Conservation (phyloP, 805 yeast genomes). For the Starmerella tilneyi region DNA sequence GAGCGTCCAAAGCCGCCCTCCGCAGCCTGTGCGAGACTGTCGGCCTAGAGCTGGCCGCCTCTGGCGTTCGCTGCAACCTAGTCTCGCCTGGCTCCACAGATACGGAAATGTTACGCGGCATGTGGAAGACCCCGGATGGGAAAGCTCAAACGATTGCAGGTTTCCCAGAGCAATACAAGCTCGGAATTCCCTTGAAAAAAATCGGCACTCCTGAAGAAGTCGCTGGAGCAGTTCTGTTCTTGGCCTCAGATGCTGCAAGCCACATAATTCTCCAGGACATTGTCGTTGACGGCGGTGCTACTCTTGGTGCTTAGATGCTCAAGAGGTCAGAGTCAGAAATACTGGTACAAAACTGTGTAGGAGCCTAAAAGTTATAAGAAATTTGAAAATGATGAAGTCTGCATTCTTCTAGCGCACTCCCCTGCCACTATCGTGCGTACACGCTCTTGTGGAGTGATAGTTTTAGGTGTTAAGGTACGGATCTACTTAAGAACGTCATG, state of each 20-base stretch:
- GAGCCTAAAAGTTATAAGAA: no score
- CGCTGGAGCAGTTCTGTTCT: conserved; percentile 11
- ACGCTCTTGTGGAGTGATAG: no score
- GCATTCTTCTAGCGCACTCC: no score
- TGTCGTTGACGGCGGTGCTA: conserved; percentile 21
- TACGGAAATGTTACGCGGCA: conserved; percentile 16
- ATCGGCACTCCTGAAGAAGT: conserved; percentile 13
- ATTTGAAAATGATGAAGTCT: no score
- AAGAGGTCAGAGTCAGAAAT: no score
- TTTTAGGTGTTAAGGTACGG: no score
- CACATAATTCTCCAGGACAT: conserved; percentile 17
- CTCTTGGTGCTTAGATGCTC: conserved; percentile 16
- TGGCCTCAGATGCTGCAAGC: conserved; percentile 20
- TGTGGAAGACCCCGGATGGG: conserved; percentile 12
- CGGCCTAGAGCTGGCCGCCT: conserved; percentile 16
- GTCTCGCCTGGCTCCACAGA: conserved; percentile 20
- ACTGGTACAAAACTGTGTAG: no score
- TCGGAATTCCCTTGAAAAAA: conserved; percentile 18
- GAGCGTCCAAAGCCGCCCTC: conserved; percentile 18
- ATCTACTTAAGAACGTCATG: no score
- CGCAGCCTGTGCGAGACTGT: conserved; percentile 14
- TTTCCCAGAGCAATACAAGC: conserved; percentile 17
- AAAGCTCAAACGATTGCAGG: conserved; percentile 9
- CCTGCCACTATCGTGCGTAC: no score
- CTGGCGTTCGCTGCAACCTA: conserved; percentile 17